phyloP scores from a whole-genome alignment of 805 yeast species.

The Myxozyma lipomycoides region DNA sequence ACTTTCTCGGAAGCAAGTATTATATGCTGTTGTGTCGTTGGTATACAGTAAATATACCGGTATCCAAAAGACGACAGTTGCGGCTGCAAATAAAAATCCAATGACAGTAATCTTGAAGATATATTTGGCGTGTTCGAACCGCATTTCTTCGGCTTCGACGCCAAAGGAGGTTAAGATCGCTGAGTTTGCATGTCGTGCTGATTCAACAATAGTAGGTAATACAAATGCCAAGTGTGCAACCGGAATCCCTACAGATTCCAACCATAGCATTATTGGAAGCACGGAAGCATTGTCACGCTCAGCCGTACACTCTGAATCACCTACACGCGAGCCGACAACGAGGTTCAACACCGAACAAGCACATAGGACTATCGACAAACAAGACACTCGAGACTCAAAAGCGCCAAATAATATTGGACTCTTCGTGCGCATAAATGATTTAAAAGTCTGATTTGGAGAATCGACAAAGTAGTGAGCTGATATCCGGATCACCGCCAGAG shows the following conservation, averaged over 20 bases:
- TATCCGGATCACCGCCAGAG: slow-evolving; percentile 5
- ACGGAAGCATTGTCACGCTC: not conserved
- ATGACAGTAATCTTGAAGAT: slow-evolving; percentile 3
- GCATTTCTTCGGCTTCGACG: not conserved
- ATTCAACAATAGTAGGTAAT: slow-evolving; percentile 14
- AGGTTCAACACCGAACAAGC: slow-evolving; percentile 9
- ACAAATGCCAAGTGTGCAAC: slow-evolving; percentile 8
- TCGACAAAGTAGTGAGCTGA: slow-evolving; percentile 3
- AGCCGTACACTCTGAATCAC: slow-evolving; percentile 7
- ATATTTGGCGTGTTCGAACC: not conserved
- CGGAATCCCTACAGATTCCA: slow-evolving; percentile 9
- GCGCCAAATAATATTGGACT: slow-evolving; percentile 11
- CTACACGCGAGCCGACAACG: slow-evolving; percentile 6
- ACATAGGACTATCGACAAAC: slow-evolving; percentile 3
- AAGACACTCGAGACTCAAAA: slow-evolving; percentile 17
- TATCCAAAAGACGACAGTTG: slow-evolving; percentile 10
- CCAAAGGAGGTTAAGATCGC: not conserved
- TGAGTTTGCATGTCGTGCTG: slow-evolving; percentile 1
- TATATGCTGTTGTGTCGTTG: slow-evolving; percentile 14
- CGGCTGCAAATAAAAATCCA: slow-evolving; percentile 5
- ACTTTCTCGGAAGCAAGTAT: slow-evolving; percentile 11
- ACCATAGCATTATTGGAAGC: slow-evolving; percentile 17
- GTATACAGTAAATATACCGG: slow-evolving; percentile 22
- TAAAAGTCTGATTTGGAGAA: not conserved
- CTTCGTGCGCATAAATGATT: not conserved